These are phyloP conservation scores for Hexamita inflata DNA, from an alignment of 208 protist genomes.

Conservation along the genomic window DNA sequence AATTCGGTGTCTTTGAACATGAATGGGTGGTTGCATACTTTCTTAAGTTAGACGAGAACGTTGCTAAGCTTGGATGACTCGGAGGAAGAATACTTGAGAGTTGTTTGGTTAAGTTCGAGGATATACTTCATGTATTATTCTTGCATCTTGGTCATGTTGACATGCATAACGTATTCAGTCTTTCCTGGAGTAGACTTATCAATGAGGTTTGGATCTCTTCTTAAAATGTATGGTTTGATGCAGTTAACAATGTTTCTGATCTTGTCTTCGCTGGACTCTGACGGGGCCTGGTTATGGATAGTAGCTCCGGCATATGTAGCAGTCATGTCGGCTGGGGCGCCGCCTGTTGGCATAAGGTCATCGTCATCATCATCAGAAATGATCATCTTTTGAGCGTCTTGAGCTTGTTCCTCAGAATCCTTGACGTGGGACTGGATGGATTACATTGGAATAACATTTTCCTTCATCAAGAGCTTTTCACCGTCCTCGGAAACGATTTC, in stretches of 20 bases:
- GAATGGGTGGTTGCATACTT: slow-evolving; percentile 73
- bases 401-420: no score
- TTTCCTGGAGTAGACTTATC: slow-evolving; percentile 74
- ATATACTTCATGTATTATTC: slow-evolving; percentile 57
- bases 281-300: background rate
- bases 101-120: slow-evolving; percentile 54
- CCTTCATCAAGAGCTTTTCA: no score
- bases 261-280: no score
- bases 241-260: slow-evolving; percentile 37
- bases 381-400: no score
- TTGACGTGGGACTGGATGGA: no score
- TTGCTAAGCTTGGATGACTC: slow-evolving; percentile 50
- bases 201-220: slow-evolving; percentile 79
- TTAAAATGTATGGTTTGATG: slow-evolving; percentile 54
- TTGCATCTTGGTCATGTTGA: slow-evolving; percentile 49
- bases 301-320: background rate
- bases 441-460: no score
- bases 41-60: slow-evolving; percentile 66
- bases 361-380: no score
- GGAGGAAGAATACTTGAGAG: slow-evolving; percentile 37
- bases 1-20: slow-evolving; percentile 21
- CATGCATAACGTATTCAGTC: slow-evolving; percentile 58
- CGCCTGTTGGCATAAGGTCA: no score
- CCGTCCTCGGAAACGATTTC: no score
- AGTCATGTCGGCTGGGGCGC: no score